These are phyloP conservation scores for Phoenix roebelenii DNA, from an alignment of 176 grass and related monocot genomes.

Conservation along the genomic window DNA sequence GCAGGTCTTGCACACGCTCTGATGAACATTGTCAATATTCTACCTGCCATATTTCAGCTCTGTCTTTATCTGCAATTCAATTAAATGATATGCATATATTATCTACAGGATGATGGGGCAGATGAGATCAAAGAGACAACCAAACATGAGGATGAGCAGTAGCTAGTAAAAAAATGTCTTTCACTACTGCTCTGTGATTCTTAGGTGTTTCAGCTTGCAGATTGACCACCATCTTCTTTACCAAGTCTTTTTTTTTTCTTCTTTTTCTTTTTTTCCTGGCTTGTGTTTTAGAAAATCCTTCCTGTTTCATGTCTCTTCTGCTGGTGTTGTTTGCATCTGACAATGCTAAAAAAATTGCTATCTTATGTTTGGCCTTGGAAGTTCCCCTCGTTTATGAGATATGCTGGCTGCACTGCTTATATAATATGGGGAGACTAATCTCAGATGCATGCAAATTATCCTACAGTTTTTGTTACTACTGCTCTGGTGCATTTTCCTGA, in stretches of 20 bases:
- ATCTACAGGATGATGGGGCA: constrained; percentile 61
- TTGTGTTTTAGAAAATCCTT: no score
- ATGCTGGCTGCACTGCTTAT: no score
- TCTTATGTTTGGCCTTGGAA: no score
- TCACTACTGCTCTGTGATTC: background rate
- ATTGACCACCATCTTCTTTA: background rate
- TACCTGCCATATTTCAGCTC: background rate
- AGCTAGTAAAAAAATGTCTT: constrained; percentile 19
- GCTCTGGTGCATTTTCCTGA: no score
- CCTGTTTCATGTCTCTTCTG: no score
- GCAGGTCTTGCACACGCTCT: constrained; percentile 47
- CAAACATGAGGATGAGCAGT: constrained; percentile 65
- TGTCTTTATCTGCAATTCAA: constrained; percentile 2
- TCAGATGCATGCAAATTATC: no score
- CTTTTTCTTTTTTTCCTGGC: background rate
- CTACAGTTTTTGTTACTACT: no score
- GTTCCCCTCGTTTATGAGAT: no score
- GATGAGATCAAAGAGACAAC: constrained; percentile 86
- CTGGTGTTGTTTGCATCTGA: no score
- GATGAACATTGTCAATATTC: background rate
- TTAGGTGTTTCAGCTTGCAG: background rate
- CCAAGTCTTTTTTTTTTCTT: background rate
- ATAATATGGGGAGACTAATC: no score
- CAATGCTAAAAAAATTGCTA: no score
- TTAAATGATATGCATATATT: background rate